Conservation (phyloP, 1,284 basidiomycete species). For the Lentinus polychrous region DNA sequence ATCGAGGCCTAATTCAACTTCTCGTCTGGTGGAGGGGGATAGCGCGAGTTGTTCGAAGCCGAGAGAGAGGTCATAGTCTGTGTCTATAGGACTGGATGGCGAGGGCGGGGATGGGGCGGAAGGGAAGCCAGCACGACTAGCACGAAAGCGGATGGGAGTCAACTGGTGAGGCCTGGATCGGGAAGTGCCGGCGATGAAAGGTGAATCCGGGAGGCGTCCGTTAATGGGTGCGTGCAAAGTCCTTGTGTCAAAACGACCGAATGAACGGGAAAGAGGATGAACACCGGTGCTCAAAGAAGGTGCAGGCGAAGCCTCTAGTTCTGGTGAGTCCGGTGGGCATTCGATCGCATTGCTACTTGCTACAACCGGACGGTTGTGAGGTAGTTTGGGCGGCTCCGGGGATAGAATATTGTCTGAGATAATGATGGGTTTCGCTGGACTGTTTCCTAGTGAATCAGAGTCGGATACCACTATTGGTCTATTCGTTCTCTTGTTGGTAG, state of each 20-base stretch:
- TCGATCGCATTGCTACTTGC: background rate
- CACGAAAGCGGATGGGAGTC: slow-evolving; percentile 53
- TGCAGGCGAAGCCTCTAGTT: no score
- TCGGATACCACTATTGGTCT: slow-evolving; percentile 33
- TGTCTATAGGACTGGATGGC: slow-evolving; percentile 36
- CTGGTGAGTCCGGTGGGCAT: no score
- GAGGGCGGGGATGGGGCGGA: slow-evolving; percentile 46
- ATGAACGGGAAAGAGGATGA: no score
- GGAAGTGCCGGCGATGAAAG: slow-evolving; percentile 27
- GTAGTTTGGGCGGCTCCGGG: slow-evolving; percentile 4
- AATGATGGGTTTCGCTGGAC: background rate
- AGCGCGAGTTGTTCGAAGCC: slow-evolving; percentile 48
- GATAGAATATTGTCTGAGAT: background rate
- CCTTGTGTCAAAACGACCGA: no score
- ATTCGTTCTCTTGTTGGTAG: slow-evolving; percentile 14
- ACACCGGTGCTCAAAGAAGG: no score
- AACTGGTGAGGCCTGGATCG: slow-evolving; percentile 43
- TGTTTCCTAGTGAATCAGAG: slow-evolving; percentile 26
- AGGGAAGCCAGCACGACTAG: slow-evolving; percentile 32
- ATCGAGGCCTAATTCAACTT: slow-evolving; percentile 10
- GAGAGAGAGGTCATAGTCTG: slow-evolving; percentile 51
- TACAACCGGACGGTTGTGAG: slow-evolving; percentile 2
- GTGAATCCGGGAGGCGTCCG: background rate
- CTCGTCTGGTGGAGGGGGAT: slow-evolving; percentile 18
- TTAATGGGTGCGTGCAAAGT: background rate